These are phyloP conservation scores for Bryoerythrophyllum caledonicum DNA, from an alignment of 225 moss, liverwort and hornwort species.

Conservation along the genomic window DNA sequence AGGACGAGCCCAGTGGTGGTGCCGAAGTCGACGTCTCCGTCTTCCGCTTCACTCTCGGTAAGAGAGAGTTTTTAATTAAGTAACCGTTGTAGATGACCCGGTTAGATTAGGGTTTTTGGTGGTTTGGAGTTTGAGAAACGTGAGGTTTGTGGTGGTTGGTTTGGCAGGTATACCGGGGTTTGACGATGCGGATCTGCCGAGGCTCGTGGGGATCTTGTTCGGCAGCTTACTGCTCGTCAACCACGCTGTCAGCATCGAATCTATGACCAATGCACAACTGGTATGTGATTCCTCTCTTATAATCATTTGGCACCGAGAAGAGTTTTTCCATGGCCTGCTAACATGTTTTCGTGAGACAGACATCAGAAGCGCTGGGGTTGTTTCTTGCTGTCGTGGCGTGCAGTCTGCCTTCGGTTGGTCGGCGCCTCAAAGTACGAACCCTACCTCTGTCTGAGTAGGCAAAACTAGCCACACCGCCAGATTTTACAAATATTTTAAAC, in stretches of 20 bases:
- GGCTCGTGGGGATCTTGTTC: conserved; percentile 66
- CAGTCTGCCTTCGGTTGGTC: conserved; percentile 55
- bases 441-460: conserved; percentile 17
- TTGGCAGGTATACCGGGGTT: conserved; percentile 89
- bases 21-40: conserved; percentile 64
- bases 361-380: conserved; percentile 55
- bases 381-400: conserved; percentile 48
- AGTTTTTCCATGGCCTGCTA: not conserved
- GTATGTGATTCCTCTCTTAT: conserved; percentile 31
- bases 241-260: conserved; percentile 65
- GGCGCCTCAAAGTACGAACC: conserved; percentile 56
- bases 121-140: not conserved
- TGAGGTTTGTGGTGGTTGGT: not conserved
- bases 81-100: no score
- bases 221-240: conserved; percentile 75
- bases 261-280: conserved; percentile 72
- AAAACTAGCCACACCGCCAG: no score
- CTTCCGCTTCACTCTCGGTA: conserved; percentile 86
- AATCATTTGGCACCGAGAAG: not conserved
- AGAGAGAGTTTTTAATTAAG: not conserved
- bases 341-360: conserved; percentile 35
- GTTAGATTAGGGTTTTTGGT: not conserved
- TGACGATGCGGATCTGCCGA: conserved; percentile 82
- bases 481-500: not conserved
- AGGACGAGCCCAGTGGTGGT: conserved; percentile 25